Conservation (phyloP, 2,329 filamentous ascomycete genomes). For the Neospermospora avenae region DNA sequence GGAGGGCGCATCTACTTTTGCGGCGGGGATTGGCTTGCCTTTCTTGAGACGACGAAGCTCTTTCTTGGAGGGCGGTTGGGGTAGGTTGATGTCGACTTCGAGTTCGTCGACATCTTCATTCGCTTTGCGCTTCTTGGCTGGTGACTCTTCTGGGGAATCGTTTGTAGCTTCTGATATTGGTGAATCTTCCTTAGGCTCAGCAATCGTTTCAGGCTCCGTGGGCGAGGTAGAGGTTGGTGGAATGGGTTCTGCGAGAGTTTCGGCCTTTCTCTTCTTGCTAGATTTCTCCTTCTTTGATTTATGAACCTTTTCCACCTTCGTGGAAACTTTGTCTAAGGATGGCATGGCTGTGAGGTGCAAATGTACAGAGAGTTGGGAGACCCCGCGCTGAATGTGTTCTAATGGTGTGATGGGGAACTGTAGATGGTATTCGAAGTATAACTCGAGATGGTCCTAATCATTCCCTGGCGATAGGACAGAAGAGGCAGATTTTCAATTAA, state of each 20-base stretch:
- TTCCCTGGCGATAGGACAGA: not conserved
- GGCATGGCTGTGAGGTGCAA: not conserved
- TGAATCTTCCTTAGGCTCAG: not conserved
- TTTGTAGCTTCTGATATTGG: conserved; percentile 3
- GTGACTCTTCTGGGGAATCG: conserved; percentile 17
- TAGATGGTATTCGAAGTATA: not conserved
- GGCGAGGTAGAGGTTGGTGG: conserved; percentile 1
- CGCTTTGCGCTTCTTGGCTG: conserved; percentile 66
- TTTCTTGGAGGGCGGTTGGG: conserved; percentile 93
- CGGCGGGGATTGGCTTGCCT: conserved; percentile 54
- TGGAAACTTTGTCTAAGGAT: conserved; percentile 1
- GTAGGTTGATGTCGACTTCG: conserved; percentile 84
- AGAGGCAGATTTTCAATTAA: not conserved
- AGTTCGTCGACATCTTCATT: conserved; percentile 60
- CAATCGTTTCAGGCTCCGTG: not conserved
- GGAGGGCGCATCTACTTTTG: conserved; percentile 40
- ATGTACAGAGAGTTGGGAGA: not conserved
- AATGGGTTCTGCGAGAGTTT: conserved; percentile 15
- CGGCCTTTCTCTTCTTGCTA: conserved; percentile 32
- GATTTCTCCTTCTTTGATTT: conserved; percentile 34
- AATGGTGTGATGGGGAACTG: not conserved
- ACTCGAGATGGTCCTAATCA: not conserved
- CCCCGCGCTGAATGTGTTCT: not conserved
- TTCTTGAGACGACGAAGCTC: conserved; percentile 88
- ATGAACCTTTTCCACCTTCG: conserved; percentile 2